phyloP scores from a whole-genome alignment of 768 basidiomycete genomes.

The Boletus sp. region DNA sequence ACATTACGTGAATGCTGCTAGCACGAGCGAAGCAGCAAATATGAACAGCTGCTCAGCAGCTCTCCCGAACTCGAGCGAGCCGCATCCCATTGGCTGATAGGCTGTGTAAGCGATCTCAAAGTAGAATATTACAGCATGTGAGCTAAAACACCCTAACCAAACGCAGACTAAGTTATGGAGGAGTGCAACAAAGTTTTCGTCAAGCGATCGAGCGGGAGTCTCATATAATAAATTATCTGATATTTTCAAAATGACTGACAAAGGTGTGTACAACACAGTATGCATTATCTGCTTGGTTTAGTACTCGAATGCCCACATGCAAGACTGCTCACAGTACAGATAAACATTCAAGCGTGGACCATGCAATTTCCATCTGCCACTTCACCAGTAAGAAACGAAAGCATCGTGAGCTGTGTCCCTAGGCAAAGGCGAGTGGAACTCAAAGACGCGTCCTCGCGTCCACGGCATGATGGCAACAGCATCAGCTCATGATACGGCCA shows the following conservation, averaged over 20 bases:
- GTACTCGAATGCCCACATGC: constrained; percentile 72
- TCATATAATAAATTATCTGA: no score
- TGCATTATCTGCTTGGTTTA: constrained; percentile 58
- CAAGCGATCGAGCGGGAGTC: no score
- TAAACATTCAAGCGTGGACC: constrained; percentile 80
- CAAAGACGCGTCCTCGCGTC: background rate
- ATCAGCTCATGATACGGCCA: background rate
- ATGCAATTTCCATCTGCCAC: constrained; percentile 63
- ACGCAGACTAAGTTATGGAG: no score
- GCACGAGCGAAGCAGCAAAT: background rate
- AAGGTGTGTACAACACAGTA: background rate
- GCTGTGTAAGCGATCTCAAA: no score
- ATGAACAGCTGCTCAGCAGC: no score
- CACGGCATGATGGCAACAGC: background rate
- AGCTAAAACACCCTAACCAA: no score
- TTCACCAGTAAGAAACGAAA: constrained; percentile 76
- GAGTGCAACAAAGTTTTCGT: no score
- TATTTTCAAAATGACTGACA: no score
- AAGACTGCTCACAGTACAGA: constrained; percentile 34
- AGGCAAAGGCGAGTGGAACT: constrained; percentile 70
- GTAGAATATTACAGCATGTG: no score
- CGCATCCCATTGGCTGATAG: background rate
- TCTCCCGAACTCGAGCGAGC: no score
- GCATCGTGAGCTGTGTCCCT: constrained; percentile 71
- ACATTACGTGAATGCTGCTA: background rate